Evolutionary conservation across 139 green algal genomes (phyloP), one percentile per base, ranked within the genome.

Genomic region (Chlamydomonas eustigma): DNA sequence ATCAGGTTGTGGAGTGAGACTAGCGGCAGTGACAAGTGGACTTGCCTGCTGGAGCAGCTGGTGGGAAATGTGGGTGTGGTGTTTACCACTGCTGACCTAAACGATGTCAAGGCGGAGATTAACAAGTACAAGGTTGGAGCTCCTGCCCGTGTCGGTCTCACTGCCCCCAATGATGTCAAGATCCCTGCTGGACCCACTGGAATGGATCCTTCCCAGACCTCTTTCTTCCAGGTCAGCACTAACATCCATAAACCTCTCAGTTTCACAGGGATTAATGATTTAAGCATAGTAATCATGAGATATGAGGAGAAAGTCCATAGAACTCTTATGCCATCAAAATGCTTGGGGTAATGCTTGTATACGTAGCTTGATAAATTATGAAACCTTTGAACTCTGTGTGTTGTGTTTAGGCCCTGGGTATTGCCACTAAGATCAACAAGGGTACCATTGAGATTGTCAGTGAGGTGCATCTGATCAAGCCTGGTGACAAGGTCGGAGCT

Each of bases 381-480:
- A n/a, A n/a, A n/a, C n/a, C n/a, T 58, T 12, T 58, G 44, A 58
- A 18, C 44, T 58, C 44, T 58, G 44, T 58, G n/a, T n/a, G n/a
- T n/a, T n/a, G n/a, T 58, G 44, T 75, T 36, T 83, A 93, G 91
- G 91, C 92, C 63, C 90, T 99, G 34, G 98, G 96, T 87, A 98
- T 99, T 83, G 92, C 96, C 78, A 99, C 96, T 83, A 99, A 99
- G 96, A 99, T 99, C 81, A 99, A 97, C 90, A 98, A 96, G 90
- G 96, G 96, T 86, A 93, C 89, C 52, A 93, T 99, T 77, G 96
- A 99, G 79, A 98, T 99, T 73, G 85, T 96, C 64, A 79, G 80
- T 35, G 92, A 97, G 58, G 89, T 98, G 35, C 80, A 93, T 66
- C 83, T 98, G 74, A 89, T 98, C 77, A 94, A 91, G 81, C 70